Conservation (phyloP, 108 stramenopile species). For the Skeletonema menzelii region DNA sequence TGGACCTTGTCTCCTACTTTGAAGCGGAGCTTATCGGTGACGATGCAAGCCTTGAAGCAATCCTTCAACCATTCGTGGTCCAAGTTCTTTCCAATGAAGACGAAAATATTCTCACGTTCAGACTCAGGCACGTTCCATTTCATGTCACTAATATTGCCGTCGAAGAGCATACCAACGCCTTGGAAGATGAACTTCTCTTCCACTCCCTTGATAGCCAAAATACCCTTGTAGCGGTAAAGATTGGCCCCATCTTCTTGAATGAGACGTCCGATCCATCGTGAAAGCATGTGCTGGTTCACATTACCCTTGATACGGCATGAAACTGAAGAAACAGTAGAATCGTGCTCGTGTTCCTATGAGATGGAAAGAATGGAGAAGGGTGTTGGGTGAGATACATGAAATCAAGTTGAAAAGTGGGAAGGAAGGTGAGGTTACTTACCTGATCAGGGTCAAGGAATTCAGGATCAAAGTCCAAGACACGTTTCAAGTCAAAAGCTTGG, state of each 20-base stretch:
- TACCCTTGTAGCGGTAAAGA: constrained; percentile 93
- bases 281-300: constrained; percentile 61
- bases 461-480: constrained; percentile 88
- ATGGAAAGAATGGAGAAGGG: not conserved
- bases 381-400: not conserved
- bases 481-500: constrained; percentile 73
- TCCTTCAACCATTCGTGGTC: constrained; percentile 56
- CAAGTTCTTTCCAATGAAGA: constrained; percentile 92
- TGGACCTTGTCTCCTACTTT: constrained; percentile 58
- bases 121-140: constrained; percentile 54
- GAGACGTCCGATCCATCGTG: constrained; percentile 70
- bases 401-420: constrained; percentile 10
- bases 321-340: constrained; percentile 68
- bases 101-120: constrained; percentile 69
- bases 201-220: constrained; percentile 84
- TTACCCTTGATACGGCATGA: constrained; percentile 64
- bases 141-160: constrained; percentile 49
- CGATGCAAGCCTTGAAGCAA: constrained; percentile 73
- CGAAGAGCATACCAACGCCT: constrained; percentile 92
- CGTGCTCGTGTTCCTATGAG: constrained; percentile 72
- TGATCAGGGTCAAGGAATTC: constrained; percentile 68
- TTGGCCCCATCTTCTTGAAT: constrained; percentile 83
- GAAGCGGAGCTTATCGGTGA: constrained; percentile 59
- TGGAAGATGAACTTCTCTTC: constrained; percentile 93
- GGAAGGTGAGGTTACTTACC: not conserved